Evolutionary conservation across 106 monocot species (phyloP).

Genomic region (Acorus calamus): DNA sequence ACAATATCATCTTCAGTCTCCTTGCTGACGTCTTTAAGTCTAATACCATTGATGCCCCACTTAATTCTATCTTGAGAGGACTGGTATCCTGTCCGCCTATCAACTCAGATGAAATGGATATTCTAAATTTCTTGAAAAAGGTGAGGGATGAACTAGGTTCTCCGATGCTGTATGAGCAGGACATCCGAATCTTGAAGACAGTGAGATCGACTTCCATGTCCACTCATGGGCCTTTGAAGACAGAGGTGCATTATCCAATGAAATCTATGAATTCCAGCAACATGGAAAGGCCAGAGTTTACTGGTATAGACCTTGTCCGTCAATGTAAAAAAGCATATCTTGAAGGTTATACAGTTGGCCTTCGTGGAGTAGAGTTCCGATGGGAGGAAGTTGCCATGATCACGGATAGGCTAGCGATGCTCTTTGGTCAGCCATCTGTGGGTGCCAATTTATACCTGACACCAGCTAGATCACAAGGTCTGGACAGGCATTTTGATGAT

Average conservation of each 20-base stretch:
- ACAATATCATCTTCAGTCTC: slow-evolving; percentile 25
- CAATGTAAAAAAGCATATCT: slow-evolving; percentile 54
- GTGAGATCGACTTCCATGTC: slow-evolving; percentile 1
- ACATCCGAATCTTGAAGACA: slow-evolving; percentile 61
- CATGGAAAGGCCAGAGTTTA: not conserved
- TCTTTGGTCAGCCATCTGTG: slow-evolving; percentile 89
- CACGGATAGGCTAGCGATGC: slow-evolving; percentile 29
- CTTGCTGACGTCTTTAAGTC: slow-evolving; percentile 27
- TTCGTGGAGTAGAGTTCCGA: slow-evolving; percentile 70
- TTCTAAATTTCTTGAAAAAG: slow-evolving; percentile 48
- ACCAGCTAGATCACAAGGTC: slow-evolving; percentile 71
- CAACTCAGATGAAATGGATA: slow-evolving; percentile 68
- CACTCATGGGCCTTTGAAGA: not conserved
- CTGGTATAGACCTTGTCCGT: slow-evolving; percentile 7
- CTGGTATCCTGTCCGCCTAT: slow-evolving; percentile 62
- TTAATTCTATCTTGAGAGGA: slow-evolving; percentile 32
- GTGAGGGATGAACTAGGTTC: slow-evolving; percentile 37
- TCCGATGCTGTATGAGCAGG: slow-evolving; percentile 50
- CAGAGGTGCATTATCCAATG: slow-evolving; percentile 45
- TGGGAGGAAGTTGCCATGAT: slow-evolving; percentile 45
- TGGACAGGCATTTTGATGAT: slow-evolving; percentile 75
- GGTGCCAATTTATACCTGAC: slow-evolving; percentile 83
- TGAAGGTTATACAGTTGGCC: slow-evolving; percentile 60
- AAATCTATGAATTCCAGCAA: slow-evolving; percentile 1
- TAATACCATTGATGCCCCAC: slow-evolving; percentile 11